Percentiles rank a stretch among this genome's conserved stretches.
These are phyloP conservation scores for Ambispora gerdemannii DNA, from an alignment of 192 early-diverging fungal genomes.

Conservation along the genomic window DNA sequence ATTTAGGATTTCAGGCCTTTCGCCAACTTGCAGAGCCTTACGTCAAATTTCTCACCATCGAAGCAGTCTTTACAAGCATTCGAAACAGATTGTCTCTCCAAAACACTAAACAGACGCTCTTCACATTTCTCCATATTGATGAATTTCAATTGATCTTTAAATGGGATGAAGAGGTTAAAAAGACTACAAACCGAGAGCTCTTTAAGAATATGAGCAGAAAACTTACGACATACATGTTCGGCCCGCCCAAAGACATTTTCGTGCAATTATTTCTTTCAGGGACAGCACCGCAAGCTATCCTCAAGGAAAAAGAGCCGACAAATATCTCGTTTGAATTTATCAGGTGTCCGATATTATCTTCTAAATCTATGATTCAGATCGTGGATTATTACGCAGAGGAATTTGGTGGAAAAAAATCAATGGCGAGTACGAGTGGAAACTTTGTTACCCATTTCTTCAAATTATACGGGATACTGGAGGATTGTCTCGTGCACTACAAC, in stretches of 20 bases:
- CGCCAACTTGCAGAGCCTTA: not conserved
- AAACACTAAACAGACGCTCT: conserved; percentile 3
- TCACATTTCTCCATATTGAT: conserved; percentile 19
- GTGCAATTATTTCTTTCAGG: conserved; percentile 1
- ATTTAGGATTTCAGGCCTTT: conserved; percentile 11
- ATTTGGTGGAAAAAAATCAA: not conserved
- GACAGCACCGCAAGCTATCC: conserved; percentile 9
- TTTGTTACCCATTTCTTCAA: conserved; percentile 22
- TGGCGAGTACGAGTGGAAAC: conserved; percentile 19
- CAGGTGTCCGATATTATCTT: conserved; percentile 15
- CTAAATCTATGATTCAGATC: conserved; percentile 9
- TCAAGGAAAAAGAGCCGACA: conserved; percentile 14
- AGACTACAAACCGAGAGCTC: not conserved
- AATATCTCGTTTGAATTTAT: conserved; percentile 14
- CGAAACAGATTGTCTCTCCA: conserved; percentile 7
- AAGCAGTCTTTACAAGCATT: conserved; percentile 13
- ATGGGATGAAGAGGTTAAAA: not conserved
- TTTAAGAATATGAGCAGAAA: conserved; percentile 4
- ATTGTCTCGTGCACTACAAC: conserved; percentile 14
- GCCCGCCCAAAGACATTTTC: not conserved
- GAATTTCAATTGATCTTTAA: conserved; percentile 9
- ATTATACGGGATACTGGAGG: conserved; percentile 30
- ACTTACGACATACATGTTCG: not conserved
- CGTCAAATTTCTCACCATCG: conserved; percentile 24
- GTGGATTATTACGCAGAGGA: conserved; percentile 17